phyloP scores from a whole-genome alignment of 805 yeast genomes.

The Ogataea minuta region DNA sequence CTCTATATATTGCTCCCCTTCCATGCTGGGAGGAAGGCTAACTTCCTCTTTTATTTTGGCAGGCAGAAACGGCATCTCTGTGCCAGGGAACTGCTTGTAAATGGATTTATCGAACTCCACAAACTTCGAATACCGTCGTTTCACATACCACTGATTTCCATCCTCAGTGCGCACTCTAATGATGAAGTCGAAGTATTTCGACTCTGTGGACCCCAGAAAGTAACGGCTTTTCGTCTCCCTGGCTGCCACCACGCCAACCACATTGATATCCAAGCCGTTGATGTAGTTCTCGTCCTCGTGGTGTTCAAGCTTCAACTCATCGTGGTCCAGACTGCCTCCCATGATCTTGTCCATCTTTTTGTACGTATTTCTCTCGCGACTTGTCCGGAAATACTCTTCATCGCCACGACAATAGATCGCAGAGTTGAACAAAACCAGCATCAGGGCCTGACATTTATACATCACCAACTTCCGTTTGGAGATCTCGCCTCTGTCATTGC shows the following conservation, averaged over 20 bases:
- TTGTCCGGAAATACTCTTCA: constrained; percentile 42
- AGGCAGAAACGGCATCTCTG: constrained; percentile 43
- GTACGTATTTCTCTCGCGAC: constrained; percentile 38
- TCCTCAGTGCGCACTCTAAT: constrained; percentile 41
- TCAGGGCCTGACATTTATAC: constrained; percentile 56
- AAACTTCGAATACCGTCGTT: constrained; percentile 70
- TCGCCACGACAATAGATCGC: constrained; percentile 66
- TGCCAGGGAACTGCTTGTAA: constrained; percentile 63
- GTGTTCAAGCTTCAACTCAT: constrained; percentile 36
- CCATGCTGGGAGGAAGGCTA: constrained; percentile 19
- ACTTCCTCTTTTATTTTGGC: constrained; percentile 30
- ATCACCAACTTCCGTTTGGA: constrained; percentile 67
- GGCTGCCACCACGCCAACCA: constrained; percentile 58
- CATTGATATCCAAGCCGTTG: constrained; percentile 63
- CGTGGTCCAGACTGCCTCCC: constrained; percentile 15
- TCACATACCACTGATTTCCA: constrained; percentile 44
- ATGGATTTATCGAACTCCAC: constrained; percentile 52
- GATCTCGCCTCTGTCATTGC: constrained; percentile 73
- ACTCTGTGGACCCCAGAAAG: constrained; percentile 24
- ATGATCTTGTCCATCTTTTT: constrained; percentile 36
- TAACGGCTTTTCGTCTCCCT: constrained; percentile 25
- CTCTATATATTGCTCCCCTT: constrained; percentile 6
- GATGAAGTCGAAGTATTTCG: constrained; percentile 44
- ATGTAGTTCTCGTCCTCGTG: constrained; percentile 36
- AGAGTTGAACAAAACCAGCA: constrained; percentile 71